Conservation (phyloP, 2,329 filamentous ascomycete genomes). For the Trichophyton rubrum region DNA sequence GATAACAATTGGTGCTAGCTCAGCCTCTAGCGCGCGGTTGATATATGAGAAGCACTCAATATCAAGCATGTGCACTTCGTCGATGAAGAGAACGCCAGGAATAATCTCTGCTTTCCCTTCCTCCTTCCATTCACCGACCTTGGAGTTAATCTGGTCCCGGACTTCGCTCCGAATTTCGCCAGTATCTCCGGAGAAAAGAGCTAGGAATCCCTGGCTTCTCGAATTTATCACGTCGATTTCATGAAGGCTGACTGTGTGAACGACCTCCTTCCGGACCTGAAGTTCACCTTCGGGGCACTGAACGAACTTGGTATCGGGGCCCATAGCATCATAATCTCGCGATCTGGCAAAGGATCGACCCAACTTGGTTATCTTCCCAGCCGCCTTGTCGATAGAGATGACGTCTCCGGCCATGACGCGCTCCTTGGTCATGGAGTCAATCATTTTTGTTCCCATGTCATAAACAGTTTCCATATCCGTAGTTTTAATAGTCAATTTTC, state of each 20-base stretch:
- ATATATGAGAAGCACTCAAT: constrained; percentile 99
- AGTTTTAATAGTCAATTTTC: constrained; percentile 98
- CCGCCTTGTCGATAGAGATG: constrained; percentile 96
- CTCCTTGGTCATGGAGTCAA: constrained; percentile 98
- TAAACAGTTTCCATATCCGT: constrained; percentile 99
- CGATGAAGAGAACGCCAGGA: constrained; percentile 92
- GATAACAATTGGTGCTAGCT: constrained; percentile 92
- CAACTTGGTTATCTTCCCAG: constrained; percentile 93
- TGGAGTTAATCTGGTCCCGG: constrained; percentile 96
- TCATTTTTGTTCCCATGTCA: constrained; percentile 99
- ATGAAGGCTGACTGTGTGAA: constrained; percentile 92
- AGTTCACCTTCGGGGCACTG: constrained; percentile 96
- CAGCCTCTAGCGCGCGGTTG: constrained; percentile 89
- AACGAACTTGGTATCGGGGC: constrained; percentile 93
- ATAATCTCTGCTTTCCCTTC: constrained; percentile 98
- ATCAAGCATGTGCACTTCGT: constrained; percentile 99
- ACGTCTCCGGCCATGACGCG: constrained; percentile 98
- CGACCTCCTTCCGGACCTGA: constrained; percentile 91
- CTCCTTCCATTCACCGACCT: constrained; percentile 98
- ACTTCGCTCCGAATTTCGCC: constrained; percentile 97
- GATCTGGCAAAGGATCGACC: constrained; percentile 89
- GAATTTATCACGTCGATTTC: constrained; percentile 99
- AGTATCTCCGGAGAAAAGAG: constrained; percentile 93
- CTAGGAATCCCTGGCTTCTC: constrained; percentile 92
- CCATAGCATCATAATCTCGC: constrained; percentile 98